Evolutionary conservation across 2,329 filamentous ascomycete genomes (phyloP).

Genomic region (Eutypella sp.): DNA sequence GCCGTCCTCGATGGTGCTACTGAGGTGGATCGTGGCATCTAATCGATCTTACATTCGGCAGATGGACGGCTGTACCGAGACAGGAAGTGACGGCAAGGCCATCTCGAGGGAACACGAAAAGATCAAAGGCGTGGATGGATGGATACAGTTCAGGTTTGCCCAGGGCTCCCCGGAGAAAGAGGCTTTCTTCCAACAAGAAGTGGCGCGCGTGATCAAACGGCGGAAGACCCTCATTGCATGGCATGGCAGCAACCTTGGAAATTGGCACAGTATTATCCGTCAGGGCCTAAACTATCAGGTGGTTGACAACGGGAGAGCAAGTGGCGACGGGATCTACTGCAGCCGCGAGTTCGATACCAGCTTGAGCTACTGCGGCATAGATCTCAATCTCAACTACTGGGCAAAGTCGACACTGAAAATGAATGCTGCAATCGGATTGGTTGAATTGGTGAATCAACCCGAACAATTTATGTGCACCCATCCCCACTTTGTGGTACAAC

Average conservation of each 20-base stretch:
- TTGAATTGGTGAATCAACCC: slow-evolving; percentile 78
- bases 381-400: slow-evolving; percentile 42
- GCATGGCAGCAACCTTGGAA: slow-evolving; percentile 72
- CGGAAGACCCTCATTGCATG: slow-evolving; percentile 70
- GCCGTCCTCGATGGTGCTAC: slow-evolving; percentile 59
- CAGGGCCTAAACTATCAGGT: slow-evolving; percentile 71
- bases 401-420: slow-evolving; percentile 61
- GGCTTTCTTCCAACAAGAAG: slow-evolving; percentile 61
- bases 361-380: slow-evolving; percentile 38
- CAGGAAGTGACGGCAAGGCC: slow-evolving; percentile 6
- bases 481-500: slow-evolving; percentile 67
- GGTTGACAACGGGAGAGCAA: slow-evolving; percentile 60
- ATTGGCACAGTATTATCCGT: slow-evolving; percentile 89
- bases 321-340: slow-evolving; percentile 79
- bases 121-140: slow-evolving; percentile 59
- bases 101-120: slow-evolving; percentile 36
- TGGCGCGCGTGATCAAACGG: slow-evolving; percentile 39
- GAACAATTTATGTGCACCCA: slow-evolving; percentile 47
- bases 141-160: slow-evolving; percentile 79
- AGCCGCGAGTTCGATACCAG: slow-evolving; percentile 57
- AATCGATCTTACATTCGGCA: slow-evolving; percentile 84
- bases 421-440: slow-evolving; percentile 61
- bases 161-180: slow-evolving; percentile 90
- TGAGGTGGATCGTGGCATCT: slow-evolving; percentile 86
- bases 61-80: slow-evolving; percentile 45